Base-by-base conservation (phyloP, 306 rosid genomes). In the Ziziphus jujuba region DNA sequence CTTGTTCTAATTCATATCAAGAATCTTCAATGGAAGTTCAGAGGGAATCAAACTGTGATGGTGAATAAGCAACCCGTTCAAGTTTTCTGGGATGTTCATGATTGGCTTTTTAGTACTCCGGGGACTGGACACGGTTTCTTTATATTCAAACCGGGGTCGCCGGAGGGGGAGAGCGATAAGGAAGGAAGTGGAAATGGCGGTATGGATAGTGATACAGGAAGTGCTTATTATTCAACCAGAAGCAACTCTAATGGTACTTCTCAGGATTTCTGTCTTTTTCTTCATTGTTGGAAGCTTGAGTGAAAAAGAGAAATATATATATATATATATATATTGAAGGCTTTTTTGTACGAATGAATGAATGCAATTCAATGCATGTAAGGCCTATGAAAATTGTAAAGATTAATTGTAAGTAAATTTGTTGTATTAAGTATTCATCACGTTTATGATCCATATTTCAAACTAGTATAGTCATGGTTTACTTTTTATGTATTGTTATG, bases 21-120 rank as follows among this genome's bases (percentile, higher is more conserved):
- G 86, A 92, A 89, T 20, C 71, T 92, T 79, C 95, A 92, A 8
- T 92, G 96, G 98, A 92, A 92, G 54, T 89, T 92, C 21, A 63
- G 98, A 13, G 98, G 98, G 45, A 92, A 92, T 38, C 95, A 92
- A 50, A 92, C 89, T 0, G 84, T 92, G 7, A 3, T 66, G 63
- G 85, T 92, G 19, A 86, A 85, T 44, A 81, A 66, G 55, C 85
- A 82, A 53, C 85, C 95, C 14, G 81, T 92, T 22, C 95, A 89
- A 36, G 92, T 92, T 15, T 81, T 84, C 9, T 92, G 92, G 92
- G 96, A 92, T 59, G 98, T 92, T 1, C 84, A 87, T 50, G 95
- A 87, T 31, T 92, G 98, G 98, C 73, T 92, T 57, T 92, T 92
- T 58, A 71, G 83, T 28, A 75, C 43, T 12, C 63, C 86, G 1